Conservation (phyloP, 2,329 filamentous ascomycete genomes). For the Onygenales sp. region DNA sequence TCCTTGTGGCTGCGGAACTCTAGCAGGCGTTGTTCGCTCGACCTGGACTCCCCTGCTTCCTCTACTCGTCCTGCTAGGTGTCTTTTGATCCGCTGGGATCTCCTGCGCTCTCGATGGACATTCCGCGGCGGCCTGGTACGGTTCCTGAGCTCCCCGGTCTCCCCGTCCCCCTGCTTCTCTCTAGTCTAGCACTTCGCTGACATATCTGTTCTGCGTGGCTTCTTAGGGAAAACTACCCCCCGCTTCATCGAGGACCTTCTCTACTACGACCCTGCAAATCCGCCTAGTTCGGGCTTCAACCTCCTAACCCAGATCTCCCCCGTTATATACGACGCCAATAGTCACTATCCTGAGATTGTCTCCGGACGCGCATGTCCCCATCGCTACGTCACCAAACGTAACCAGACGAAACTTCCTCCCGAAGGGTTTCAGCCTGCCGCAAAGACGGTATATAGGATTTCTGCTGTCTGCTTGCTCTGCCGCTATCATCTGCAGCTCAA, state of each 20-base stretch:
- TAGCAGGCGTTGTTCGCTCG: too few species aligned
- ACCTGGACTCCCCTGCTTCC: too few species aligned
- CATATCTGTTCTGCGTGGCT: not conserved
- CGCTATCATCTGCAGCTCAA: constrained; percentile 52
- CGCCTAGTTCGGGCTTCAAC: constrained; percentile 38
- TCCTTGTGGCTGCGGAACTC: too few species aligned
- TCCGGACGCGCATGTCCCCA: constrained; percentile 47
- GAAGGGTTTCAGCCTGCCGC: constrained; percentile 26
- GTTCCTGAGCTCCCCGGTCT: not conserved
- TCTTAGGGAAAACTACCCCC: constrained; percentile 42
- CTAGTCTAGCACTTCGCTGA: not conserved
- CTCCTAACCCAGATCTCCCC: constrained; percentile 51
- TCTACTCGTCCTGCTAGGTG: not conserved
- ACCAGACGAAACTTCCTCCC: constrained; percentile 43
- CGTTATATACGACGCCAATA: constrained; percentile 27
- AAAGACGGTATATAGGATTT: constrained; percentile 41
- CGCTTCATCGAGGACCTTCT: constrained; percentile 38
- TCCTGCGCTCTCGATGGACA: constrained; percentile 19
- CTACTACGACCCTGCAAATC: constrained; percentile 36
- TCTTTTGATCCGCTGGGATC: not conserved
- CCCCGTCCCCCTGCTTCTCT: not conserved
- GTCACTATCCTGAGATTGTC: constrained; percentile 23
- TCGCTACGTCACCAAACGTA: constrained; percentile 46
- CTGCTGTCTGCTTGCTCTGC: constrained; percentile 53
- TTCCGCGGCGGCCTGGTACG: constrained; percentile 25